A percentile compares a stretch with the other conserved stretches of the same genome.
Conservation (phyloP, 352 stramenopile genomes). For the Globisporangium polare region DNA sequence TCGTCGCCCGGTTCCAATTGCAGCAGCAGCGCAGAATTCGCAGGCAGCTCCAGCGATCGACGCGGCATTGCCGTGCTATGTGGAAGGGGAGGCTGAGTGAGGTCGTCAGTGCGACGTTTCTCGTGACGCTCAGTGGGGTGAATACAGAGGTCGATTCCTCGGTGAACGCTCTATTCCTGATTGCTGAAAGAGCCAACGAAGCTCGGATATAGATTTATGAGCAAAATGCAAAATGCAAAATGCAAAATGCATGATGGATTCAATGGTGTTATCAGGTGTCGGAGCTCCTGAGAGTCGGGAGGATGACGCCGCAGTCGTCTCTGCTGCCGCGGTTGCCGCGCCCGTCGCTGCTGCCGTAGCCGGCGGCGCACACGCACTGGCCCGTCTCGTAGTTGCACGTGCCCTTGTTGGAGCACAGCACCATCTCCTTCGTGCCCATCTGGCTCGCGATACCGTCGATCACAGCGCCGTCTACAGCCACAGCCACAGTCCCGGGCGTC, state of each 20-base stretch:
- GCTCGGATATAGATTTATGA: too few species aligned
- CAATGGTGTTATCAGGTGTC: too few species aligned
- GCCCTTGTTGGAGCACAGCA: conserved; percentile 85
- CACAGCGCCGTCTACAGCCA: conserved; percentile 35
- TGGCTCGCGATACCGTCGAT: conserved; percentile 40
- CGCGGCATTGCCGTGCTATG: too few species aligned
- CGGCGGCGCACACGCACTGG: conserved; percentile 40
- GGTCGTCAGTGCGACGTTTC: too few species aligned
- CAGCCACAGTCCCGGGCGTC: conserved; percentile 16
- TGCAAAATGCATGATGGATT: background rate
- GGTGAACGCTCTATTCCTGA: too few species aligned
- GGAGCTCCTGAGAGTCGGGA: background rate
- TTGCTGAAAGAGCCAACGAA: too few species aligned
- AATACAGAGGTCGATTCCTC: too few species aligned
- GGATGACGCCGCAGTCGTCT: conserved; percentile 55
- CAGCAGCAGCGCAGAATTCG: background rate
- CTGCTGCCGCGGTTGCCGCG: conserved; percentile 47
- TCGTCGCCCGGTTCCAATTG: background rate
- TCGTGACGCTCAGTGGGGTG: too few species aligned
- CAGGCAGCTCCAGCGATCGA: background rate
- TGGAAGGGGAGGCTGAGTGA: too few species aligned
- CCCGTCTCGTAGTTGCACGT: conserved; percentile 69
- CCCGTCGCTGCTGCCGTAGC: conserved; percentile 62
- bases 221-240: too few species aligned
- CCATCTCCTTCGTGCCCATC: conserved; percentile 87